phyloP scores from a whole-genome alignment of 306 rosid species.

The Acmispon strigosus region DNA sequence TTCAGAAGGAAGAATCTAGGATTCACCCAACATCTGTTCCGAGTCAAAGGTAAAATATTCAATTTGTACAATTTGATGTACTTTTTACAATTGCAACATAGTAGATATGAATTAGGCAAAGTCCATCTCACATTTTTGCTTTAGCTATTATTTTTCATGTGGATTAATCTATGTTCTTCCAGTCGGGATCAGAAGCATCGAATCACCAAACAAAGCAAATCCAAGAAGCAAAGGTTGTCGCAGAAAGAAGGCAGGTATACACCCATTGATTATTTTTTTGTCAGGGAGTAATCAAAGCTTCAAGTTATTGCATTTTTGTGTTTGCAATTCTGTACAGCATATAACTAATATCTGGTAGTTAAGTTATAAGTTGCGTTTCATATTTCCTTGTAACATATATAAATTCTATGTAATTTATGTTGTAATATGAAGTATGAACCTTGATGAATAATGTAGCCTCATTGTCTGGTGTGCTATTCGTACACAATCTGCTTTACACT shows the following conservation, averaged over 20 bases:
- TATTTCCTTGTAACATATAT: conserved; percentile 4
- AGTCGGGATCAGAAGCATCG: conserved; percentile 39
- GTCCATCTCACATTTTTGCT: background rate
- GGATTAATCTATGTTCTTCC: conserved; percentile 18
- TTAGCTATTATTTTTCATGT: background rate
- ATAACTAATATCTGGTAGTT: background rate
- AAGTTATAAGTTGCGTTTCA: background rate
- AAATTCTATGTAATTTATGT: conserved; percentile 12
- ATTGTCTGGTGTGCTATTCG: background rate
- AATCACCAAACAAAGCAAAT: conserved; percentile 34
- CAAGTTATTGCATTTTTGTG: conserved; percentile 5
- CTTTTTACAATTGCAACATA: background rate
- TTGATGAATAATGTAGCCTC: conserved; percentile 10
- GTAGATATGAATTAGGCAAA: background rate
- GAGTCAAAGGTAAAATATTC: conserved; percentile 41
- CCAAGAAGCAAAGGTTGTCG: conserved; percentile 54
- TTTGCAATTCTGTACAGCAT: conserved; percentile 15
- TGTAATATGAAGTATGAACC: background rate
- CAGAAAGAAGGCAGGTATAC: conserved; percentile 47
- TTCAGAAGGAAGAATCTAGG: conserved; percentile 77
- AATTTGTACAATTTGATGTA: background rate
- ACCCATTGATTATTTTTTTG: conserved; percentile 76
- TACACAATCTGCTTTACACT: background rate
- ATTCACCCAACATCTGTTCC: conserved; percentile 14
- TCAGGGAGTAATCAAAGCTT: conserved; percentile 39